These are phyloP conservation scores for Lactarius deliciosus DNA, from an alignment of 768 basidiomycete genomes.

Conservation along the genomic window DNA sequence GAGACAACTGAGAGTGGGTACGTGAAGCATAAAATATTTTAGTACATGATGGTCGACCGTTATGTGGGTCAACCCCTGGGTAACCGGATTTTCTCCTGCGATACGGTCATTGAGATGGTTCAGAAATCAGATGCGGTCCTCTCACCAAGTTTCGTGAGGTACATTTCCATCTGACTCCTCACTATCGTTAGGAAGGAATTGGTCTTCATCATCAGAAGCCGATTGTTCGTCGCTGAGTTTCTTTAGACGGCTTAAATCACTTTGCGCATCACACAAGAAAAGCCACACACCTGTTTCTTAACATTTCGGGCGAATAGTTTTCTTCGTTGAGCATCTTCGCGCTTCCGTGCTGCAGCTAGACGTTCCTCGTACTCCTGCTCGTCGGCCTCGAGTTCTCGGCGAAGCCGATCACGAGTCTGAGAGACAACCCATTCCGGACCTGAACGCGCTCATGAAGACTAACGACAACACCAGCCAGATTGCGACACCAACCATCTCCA, in stretches of 20 bases:
- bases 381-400: constrained; percentile 64
- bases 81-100: constrained; percentile 11
- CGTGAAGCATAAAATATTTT: constrained; percentile 94
- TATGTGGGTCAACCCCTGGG: constrained; percentile 30
- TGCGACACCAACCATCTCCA: constrained; percentile 36
- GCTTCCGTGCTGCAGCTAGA: constrained; percentile 58
- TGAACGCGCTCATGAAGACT: constrained; percentile 30
- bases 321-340: constrained; percentile 56
- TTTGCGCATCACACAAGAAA: constrained; percentile 1
- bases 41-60: constrained; percentile 61
- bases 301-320: constrained; percentile 55
- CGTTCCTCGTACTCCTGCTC: constrained; percentile 64
- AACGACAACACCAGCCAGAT: constrained; percentile 12
- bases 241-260: neutral
- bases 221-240: constrained; percentile 11
- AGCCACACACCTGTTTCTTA: constrained; percentile 55
- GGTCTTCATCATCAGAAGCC: constrained; percentile 27
- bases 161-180: neutral
- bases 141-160: constrained; percentile 4
- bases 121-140: neutral
- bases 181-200: constrained; percentile 24
- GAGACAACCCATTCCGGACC: constrained; percentile 75
- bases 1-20: constrained; percentile 93
- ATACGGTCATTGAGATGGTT: neutral
- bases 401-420: constrained; percentile 65